phyloP scores from a whole-genome alignment of 495 filamentous ascomycete genomes.

The Neurospora tetrasperma region DNA sequence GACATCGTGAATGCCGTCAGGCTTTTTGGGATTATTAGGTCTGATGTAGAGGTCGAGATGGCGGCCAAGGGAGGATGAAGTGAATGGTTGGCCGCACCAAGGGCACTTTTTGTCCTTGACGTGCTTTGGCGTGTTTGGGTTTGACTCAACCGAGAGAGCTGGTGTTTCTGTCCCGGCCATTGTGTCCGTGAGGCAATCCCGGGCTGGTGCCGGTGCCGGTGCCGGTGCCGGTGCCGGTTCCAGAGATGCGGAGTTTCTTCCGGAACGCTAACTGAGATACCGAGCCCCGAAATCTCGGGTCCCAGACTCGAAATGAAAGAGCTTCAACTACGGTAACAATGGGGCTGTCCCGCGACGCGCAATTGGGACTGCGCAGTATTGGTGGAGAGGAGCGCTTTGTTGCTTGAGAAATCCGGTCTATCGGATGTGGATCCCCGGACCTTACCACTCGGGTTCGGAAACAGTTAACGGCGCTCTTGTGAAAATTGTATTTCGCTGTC shows the following conservation, averaged over 20 bases:
- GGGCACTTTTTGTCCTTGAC: conserved; percentile 74
- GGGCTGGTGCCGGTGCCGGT: neutral
- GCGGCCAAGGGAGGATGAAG: conserved; percentile 83
- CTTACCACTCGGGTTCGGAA: neutral
- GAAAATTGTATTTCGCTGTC: neutral
- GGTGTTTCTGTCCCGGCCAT: conserved; percentile 12
- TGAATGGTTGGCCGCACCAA: conserved; percentile 77
- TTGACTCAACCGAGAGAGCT: neutral
- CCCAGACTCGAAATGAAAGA: neutral
- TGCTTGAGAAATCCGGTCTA: neutral
- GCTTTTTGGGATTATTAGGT: conserved; percentile 70
- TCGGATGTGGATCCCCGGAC: neutral
- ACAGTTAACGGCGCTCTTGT: neutral
- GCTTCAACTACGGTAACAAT: neutral
- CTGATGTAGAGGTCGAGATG: conserved; percentile 87
- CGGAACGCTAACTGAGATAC: neutral
- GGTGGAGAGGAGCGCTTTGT: neutral
- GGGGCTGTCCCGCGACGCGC: neutral
- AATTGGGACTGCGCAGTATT: neutral
- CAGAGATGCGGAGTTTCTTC: neutral
- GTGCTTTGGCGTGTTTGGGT: conserved; percentile 21
- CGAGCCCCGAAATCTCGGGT: neutral
- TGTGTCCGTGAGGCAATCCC: conserved; percentile 1
- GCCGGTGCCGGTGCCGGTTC: neutral
- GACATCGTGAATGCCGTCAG: conserved; percentile 80